A percentile compares a stretch with the other conserved stretches of the same genome.
phyloP scores from a whole-genome alignment of 768 basidiomycete genomes.

The Leccinellum albellum region DNA sequence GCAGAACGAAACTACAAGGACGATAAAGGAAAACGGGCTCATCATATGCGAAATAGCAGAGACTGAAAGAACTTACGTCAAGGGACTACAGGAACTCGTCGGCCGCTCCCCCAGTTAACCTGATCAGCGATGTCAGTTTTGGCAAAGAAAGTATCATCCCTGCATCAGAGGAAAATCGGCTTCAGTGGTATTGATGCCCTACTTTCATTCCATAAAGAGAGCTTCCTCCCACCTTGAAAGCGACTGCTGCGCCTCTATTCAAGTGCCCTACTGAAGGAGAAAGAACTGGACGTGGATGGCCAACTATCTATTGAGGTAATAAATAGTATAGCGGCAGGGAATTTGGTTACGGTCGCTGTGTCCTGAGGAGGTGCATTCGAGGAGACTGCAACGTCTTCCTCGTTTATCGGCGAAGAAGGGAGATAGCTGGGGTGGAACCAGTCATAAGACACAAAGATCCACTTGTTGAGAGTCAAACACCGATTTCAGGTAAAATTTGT shows the following conservation, averaged over 20 bases:
- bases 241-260: slow-evolving; percentile 68
- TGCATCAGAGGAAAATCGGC: slow-evolving; percentile 78
- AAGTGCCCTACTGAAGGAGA: slow-evolving; percentile 40
- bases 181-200: slow-evolving; percentile 89
- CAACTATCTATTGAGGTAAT: slow-evolving; percentile 72
- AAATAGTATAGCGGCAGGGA: slow-evolving; percentile 52
- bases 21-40: slow-evolving; percentile 80
- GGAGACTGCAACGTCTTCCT: slow-evolving; percentile 16
- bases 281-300: slow-evolving; percentile 64
- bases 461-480: slow-evolving; percentile 69
- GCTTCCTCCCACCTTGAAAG: slow-evolving; percentile 90
- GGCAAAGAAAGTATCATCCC: slow-evolving; percentile 85
- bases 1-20: slow-evolving; percentile 91
- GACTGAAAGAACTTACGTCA: slow-evolving; percentile 93
- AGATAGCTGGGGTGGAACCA: slow-evolving; percentile 30
- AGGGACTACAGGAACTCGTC: slow-evolving; percentile 88
- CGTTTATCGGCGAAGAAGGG: slow-evolving; percentile 22
- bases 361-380: slow-evolving; percentile 1
- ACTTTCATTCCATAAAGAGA: slow-evolving; percentile 88
- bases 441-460: slow-evolving; percentile 55
- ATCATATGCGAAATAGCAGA: slow-evolving; percentile 88
- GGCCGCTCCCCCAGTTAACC: slow-evolving; percentile 64
- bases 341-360: slow-evolving; percentile 17
- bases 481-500: slow-evolving; percentile 54
- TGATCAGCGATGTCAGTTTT: slow-evolving; percentile 66